Percentiles rank a stretch among this genome's conserved stretches.
Conservation (phyloP, 768 basidiomycete genomes). For the Psilocybe subaeruginosa region DNA sequence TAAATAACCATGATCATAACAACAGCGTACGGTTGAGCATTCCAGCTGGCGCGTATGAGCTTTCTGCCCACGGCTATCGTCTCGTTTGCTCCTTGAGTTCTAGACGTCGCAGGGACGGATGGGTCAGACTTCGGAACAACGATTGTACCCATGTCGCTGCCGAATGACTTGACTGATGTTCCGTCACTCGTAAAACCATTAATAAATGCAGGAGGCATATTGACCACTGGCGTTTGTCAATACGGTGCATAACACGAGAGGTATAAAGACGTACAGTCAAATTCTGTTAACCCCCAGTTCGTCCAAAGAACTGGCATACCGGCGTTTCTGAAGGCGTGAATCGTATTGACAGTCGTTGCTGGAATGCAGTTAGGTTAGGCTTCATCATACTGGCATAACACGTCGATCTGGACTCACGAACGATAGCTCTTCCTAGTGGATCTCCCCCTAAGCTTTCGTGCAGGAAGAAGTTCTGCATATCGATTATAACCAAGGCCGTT, state of each 20-base stretch:
- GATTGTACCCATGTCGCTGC: conserved; percentile 36
- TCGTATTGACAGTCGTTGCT: conserved; percentile 32
- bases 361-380: neutral
- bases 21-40: conserved; percentile 31
- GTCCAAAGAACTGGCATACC: conserved; percentile 35
- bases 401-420: conserved; percentile 24
- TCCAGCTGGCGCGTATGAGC: conserved; percentile 34
- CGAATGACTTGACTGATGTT: conserved; percentile 31
- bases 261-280: conserved; percentile 25
- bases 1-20: neutral
- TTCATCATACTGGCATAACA: neutral
- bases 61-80: conserved; percentile 32
- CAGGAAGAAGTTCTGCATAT: conserved; percentile 38
- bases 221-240: conserved; percentile 21
- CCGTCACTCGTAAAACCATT: conserved; percentile 32
- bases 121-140: conserved; percentile 24
- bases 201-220: conserved; percentile 34
- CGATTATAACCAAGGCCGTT: conserved; percentile 37
- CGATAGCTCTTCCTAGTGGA: conserved; percentile 30
- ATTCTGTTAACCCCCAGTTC: conserved; percentile 36
- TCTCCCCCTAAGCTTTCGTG: conserved; percentile 33
- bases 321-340: conserved; percentile 32
- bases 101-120: conserved; percentile 22
- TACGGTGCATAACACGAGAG: neutral
- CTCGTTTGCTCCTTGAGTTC: conserved; percentile 22